phyloP scores from a whole-genome alignment of 192 early-diverging fungal species.

The Chytriomyces sp. region DNA sequence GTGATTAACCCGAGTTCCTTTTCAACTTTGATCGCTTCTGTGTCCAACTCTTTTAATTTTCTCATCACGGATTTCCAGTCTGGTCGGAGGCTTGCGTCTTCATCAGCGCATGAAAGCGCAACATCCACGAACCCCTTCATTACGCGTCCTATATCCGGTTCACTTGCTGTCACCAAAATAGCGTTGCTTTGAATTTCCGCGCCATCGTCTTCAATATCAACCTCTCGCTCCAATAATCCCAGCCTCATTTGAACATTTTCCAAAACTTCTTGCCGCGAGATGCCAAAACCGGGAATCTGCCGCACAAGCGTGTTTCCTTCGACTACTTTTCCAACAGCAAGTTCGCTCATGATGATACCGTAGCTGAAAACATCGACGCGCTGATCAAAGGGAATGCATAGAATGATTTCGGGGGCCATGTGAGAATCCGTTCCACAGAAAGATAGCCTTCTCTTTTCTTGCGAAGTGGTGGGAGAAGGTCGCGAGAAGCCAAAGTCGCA shows the following conservation, averaged over 20 bases:
- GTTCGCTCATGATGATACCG: constrained; percentile 52
- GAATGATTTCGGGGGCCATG: constrained; percentile 59
- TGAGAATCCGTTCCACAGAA: constrained; percentile 56
- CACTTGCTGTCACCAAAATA: not conserved
- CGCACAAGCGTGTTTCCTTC: not conserved
- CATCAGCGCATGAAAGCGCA: constrained; percentile 42
- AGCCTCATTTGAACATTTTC: not conserved
- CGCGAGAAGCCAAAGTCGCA: constrained; percentile 56
- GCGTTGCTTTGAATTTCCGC: constrained; percentile 1
- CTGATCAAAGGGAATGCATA: constrained; percentile 48
- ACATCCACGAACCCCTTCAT: constrained; percentile 38
- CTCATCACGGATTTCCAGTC: constrained; percentile 47
- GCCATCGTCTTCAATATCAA: constrained; percentile 32
- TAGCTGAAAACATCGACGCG: constrained; percentile 53
- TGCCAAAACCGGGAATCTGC: constrained; percentile 22
- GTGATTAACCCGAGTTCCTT: constrained; percentile 21
- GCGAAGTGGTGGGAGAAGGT: constrained; percentile 33
- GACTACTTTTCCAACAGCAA: constrained; percentile 35
- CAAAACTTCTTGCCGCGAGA: not conserved
- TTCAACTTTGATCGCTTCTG: constrained; percentile 35
- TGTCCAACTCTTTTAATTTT: constrained; percentile 43
- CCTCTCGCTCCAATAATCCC: constrained; percentile 17
- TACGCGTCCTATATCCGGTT: not conserved
- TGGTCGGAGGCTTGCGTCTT: constrained; percentile 37
- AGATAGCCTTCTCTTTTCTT: constrained; percentile 40